Conservation (phyloP, 805 yeast species). For the Kodamaea fukazawae region DNA sequence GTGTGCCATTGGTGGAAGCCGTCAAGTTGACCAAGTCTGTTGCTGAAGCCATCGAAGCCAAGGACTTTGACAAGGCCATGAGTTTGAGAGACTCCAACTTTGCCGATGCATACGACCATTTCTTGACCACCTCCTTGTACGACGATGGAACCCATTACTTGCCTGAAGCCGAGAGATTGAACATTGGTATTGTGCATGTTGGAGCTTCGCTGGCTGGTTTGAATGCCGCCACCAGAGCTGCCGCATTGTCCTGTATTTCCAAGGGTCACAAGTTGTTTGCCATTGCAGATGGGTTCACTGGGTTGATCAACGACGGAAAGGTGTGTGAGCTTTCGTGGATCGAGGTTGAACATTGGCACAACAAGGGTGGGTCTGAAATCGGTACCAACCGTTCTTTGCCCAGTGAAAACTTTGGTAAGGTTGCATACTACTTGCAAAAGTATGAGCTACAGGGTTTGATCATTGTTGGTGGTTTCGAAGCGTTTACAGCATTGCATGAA, state of each 20-base stretch:
- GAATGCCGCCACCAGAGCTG: constrained; percentile 74
- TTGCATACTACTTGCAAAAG: constrained; percentile 71
- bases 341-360: constrained; percentile 70
- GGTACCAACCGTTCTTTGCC: constrained; percentile 79
- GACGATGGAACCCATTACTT: constrained; percentile 40
- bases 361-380: constrained; percentile 74
- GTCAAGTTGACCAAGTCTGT: constrained; percentile 69
- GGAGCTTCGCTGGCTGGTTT: constrained; percentile 83
- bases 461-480: constrained; percentile 81
- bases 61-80: constrained; percentile 70
- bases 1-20: constrained; percentile 69
- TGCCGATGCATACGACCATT: constrained; percentile 60
- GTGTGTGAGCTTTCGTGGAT: constrained; percentile 63
- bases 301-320: constrained; percentile 61
- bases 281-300: constrained; percentile 72
- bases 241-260: constrained; percentile 71
- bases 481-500: constrained; percentile 67
- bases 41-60: constrained; percentile 62
- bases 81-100: constrained; percentile 68
- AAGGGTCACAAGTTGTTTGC: constrained; percentile 72
- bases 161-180: constrained; percentile 52
- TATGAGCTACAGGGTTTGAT: constrained; percentile 67
- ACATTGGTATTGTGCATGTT: constrained; percentile 68
- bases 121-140: constrained; percentile 48
- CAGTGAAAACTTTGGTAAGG: constrained; percentile 62